Evolutionary conservation across 108 stramenopile species (phyloP), one percentile per base, ranked within the genome.

Genomic region (Skeletonema grethae): DNA sequence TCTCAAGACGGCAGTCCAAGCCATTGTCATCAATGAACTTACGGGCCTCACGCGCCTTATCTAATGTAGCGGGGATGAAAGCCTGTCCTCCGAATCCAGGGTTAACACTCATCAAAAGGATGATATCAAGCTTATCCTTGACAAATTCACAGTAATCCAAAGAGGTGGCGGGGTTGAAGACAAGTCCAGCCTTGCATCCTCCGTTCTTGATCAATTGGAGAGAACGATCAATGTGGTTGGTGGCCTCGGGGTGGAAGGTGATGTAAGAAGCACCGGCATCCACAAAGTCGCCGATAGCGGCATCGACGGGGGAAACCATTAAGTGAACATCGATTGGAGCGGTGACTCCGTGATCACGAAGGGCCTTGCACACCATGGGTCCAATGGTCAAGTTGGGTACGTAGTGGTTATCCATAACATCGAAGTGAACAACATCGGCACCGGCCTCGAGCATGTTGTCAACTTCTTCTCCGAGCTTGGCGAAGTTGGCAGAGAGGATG

Each of bases 401-500:
- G 82, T 97, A 99, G 88, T 99, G 98, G 84, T 97, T 98, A 86
- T 99, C 98, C 98, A 99, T 99, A 31, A 99, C 97, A 72, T 99
- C 98, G 74, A 99, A 99, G 89, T 99, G 98, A 59, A 99, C 93
- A 67, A 99, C 95, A 78, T 98, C 98, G 63, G 98, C 98, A 29
- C 98, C 98, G 30, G 98, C 98, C 57, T 85, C 90, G 61, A 99
- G 88, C 38, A 97, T 88, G 80, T 98, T 97, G 84, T 96, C 94
- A 48, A 99, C 98, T 84, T 99, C 98, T 72, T 93, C 90, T 63
- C 98, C 98, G 41, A 99, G 90, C 38, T 72, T 82, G 48, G 98
- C 98, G 71, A 99, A 98, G 83, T 99, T 89, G 35, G 98, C 98
- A 29, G 97, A 96, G 16, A 99, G 94, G 76, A 99, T 99, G 61